Evolutionary conservation across 108 stramenopile genomes (phyloP), one percentile per base, ranked within the genome.

Genomic region (Phaeodactylum tricornutum): DNA sequence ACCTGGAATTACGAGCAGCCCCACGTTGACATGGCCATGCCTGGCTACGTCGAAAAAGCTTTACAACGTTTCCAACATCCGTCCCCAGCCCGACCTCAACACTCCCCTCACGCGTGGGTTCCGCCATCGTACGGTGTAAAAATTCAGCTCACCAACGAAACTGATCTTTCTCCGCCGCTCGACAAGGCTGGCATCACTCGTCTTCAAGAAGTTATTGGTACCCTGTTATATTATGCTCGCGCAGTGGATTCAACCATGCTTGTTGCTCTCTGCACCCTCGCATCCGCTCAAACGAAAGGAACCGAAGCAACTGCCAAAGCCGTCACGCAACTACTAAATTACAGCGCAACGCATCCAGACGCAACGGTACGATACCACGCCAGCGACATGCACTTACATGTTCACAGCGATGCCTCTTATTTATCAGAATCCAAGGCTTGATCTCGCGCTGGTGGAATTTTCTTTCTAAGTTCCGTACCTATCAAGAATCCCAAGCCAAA

Each of bases 181-280:
- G 35, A 47, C 14, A 26, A 21, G n/a, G 40, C 4, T 12, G 47
- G 25, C 48, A 64, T 44, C 47, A 55, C 40, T 25, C 30, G 32
- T 23, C 19, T 72, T 36, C 67, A 64, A 34, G 40, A 66, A 50
- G 40, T 77, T 3, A 48, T 49, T 27, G 67, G 75, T 25, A 31
- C 31, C 23, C 51, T 77, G 29, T 50, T 64, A 7, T 76, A 30
- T 38, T 70, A 66, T 50, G 59, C 42, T 21, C 54, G 69, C 17
- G 62, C 61, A n/a, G 32, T 67, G 16, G 71, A 69, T 33, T 21
- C 5, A 35, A 71, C 74, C 31, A 65, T 67, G 50, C 37, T 75
- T 9, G 16, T 47, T 2, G 61, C 58, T 20, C 17, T 67, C 0
- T 54, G 50, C 11, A 8, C 31, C 26, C 27, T 75, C 15, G 46